Evolutionary conservation across 768 basidiomycete species (phyloP).

Genomic region (Suillus plorans): DNA sequence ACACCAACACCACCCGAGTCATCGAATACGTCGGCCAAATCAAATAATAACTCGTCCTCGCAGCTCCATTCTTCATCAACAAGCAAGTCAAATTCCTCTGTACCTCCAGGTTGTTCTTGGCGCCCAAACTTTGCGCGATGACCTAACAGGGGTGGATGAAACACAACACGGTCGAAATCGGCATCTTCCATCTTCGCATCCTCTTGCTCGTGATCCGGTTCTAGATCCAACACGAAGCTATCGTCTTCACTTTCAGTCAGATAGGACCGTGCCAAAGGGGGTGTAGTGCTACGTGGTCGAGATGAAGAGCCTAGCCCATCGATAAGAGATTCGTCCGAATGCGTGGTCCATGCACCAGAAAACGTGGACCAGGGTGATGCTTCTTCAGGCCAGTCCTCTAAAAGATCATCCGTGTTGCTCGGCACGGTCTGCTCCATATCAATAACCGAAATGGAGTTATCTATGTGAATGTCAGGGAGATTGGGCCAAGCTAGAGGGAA

Average conservation of each 20-base stretch:
- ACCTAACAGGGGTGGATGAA: conserved; percentile 11
- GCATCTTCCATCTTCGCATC: conserved; percentile 19
- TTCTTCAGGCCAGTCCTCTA: conserved; percentile 15
- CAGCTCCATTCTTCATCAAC: conserved; percentile 10
- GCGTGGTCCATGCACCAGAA: conserved; percentile 7
- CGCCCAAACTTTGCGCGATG: conserved; percentile 14
- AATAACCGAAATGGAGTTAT: conserved; percentile 4
- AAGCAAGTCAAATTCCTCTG: conserved; percentile 9
- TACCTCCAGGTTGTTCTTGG: conserved; percentile 13
- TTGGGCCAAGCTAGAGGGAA: conserved; percentile 15
- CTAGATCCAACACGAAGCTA: conserved; percentile 12
- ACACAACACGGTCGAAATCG: conserved; percentile 1
- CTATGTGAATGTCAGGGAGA: conserved; percentile 13
- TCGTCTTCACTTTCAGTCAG: conserved; percentile 17
- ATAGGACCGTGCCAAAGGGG: conserved; percentile 11
- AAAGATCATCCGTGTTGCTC: conserved; percentile 19
- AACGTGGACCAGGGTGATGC: conserved; percentile 1
- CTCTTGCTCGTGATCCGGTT: conserved; percentile 15
- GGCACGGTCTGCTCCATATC: conserved; percentile 6
- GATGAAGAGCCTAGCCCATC: conserved; percentile 12
- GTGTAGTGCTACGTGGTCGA: conserved; percentile 17
- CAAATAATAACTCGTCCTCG: conserved; percentile 15
- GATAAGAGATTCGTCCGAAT: conserved; percentile 28
- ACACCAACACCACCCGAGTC: background rate
- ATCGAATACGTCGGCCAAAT: conserved; percentile 11